phyloP scores from a whole-genome alignment of 345 rosid genomes.

The Jatropha curcas region DNA sequence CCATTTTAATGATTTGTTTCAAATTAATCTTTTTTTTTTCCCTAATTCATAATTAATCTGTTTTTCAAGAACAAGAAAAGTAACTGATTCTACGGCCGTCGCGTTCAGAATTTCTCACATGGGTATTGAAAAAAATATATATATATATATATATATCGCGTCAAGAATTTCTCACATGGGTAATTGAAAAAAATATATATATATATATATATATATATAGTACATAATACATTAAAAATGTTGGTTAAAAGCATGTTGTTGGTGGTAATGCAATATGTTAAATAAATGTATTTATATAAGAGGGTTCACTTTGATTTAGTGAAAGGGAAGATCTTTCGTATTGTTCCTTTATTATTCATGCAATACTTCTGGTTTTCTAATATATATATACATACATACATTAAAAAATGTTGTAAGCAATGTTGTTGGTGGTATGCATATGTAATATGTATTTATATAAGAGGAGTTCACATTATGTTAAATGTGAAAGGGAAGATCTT shows the following conservation, averaged over 20 bases:
- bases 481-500: constrained; percentile 4
- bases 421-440: neutral
- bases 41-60: neutral
- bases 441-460: neutral
- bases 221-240: neutral
- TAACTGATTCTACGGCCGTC: constrained; percentile 31
- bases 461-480: neutral
- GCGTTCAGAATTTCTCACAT: constrained; percentile 31
- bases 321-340: constrained; percentile 16
- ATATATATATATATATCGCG: neutral
- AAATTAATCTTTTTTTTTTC: neutral
- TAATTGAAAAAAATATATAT: neutral
- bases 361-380: constrained; percentile 4
- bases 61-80: neutral
- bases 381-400: neutral
- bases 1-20: constrained; percentile 10
- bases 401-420: neutral
- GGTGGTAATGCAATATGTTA: constrained; percentile 4
- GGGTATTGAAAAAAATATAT: constrained; percentile 6
- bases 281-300: neutral
- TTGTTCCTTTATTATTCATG: constrained; percentile 6
- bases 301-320: neutral
- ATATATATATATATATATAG: too few species aligned
- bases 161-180: constrained; percentile 37
- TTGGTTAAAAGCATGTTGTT: neutral